Evolutionary conservation across 2,329 filamentous ascomycete genomes (phyloP).

Genomic region (Coniochaeta prunicola): DNA sequence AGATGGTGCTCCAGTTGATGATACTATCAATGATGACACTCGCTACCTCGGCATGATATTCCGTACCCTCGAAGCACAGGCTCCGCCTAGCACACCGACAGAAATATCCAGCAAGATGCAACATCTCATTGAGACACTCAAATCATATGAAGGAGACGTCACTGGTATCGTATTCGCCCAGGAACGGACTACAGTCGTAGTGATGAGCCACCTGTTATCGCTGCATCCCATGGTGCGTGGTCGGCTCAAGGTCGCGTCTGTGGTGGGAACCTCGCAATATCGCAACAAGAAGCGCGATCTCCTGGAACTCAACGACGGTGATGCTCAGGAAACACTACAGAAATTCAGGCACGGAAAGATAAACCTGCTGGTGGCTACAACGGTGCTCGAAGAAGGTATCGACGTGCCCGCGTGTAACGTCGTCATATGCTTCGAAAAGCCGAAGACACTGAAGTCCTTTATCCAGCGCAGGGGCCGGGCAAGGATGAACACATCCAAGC

Average conservation of each 20-base stretch:
- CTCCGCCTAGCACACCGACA: slow-evolving; percentile 7
- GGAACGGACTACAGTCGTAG: slow-evolving; percentile 52
- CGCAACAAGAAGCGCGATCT: slow-evolving; percentile 30
- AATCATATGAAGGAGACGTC: slow-evolving; percentile 30
- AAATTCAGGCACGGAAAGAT: slow-evolving; percentile 46
- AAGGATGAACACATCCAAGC: slow-evolving; percentile 39
- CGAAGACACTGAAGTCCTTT: slow-evolving; percentile 45
- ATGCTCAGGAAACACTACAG: slow-evolving; percentile 29
- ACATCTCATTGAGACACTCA: slow-evolving; percentile 44
- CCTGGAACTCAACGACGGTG: slow-evolving; percentile 19
- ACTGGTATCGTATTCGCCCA: slow-evolving; percentile 63
- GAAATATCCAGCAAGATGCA: slow-evolving; percentile 51
- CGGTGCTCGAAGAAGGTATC: slow-evolving; percentile 60
- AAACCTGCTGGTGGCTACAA: slow-evolving; percentile 55
- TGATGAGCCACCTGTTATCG: slow-evolving; percentile 51
- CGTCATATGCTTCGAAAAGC: slow-evolving; percentile 49
- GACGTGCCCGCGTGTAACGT: slow-evolving; percentile 59
- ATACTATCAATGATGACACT: slow-evolving; percentile 41
- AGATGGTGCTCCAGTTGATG: slow-evolving; percentile 22
- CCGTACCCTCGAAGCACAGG: slow-evolving; percentile 13
- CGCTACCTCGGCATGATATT: slow-evolving; percentile 46
- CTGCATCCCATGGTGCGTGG: slow-evolving; percentile 38
- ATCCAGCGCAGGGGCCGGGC: slow-evolving; percentile 51
- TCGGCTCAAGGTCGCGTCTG: slow-evolving; percentile 42
- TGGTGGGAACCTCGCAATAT: slow-evolving; percentile 45